Evolutionary conservation across 768 basidiomycete genomes (phyloP).

Genomic region (Trametes cubensis): DNA sequence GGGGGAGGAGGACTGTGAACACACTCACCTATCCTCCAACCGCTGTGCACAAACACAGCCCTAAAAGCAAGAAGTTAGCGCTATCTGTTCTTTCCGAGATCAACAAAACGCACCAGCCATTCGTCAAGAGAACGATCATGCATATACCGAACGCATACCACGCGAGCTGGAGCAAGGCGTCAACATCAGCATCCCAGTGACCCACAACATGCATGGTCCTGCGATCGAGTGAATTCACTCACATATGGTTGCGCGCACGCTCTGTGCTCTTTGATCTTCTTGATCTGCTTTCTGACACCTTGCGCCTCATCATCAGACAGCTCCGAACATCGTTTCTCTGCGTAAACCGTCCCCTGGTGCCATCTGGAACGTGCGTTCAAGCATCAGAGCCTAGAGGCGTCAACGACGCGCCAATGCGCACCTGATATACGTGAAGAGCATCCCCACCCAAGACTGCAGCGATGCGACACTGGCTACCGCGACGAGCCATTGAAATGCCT

Average conservation of each 20-base stretch:
- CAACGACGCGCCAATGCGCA: neutral
- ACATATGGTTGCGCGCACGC: constrained; percentile 33
- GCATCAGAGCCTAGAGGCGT: neutral
- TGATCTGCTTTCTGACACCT: constrained; percentile 21
- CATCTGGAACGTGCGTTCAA: constrained; percentile 16
- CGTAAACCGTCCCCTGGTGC: constrained; percentile 31
- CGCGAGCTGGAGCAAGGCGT: constrained; percentile 23
- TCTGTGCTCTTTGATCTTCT: constrained; percentile 28
- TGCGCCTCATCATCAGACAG: constrained; percentile 1
- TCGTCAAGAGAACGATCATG: constrained; percentile 31
- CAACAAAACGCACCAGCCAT: constrained; percentile 28
- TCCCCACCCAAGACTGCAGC: constrained; percentile 31
- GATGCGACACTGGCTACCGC: constrained; percentile 30
- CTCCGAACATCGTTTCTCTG: constrained; percentile 23
- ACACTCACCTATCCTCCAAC: constrained; percentile 29
- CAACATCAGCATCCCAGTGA: neutral
- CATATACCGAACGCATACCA: constrained; percentile 32
- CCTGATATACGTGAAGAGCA: constrained; percentile 33
- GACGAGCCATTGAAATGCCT: constrained; percentile 30
- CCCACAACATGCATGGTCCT: too few species aligned
- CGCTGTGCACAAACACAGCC: constrained; percentile 31
- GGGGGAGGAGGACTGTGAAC: too few species aligned
- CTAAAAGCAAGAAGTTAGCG: constrained; percentile 1
- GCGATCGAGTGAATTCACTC: neutral
- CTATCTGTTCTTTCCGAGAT: neutral